Base-by-base conservation (phyloP, 495 filamentous ascomycete species). In the Penicillium simplicissimum region DNA sequence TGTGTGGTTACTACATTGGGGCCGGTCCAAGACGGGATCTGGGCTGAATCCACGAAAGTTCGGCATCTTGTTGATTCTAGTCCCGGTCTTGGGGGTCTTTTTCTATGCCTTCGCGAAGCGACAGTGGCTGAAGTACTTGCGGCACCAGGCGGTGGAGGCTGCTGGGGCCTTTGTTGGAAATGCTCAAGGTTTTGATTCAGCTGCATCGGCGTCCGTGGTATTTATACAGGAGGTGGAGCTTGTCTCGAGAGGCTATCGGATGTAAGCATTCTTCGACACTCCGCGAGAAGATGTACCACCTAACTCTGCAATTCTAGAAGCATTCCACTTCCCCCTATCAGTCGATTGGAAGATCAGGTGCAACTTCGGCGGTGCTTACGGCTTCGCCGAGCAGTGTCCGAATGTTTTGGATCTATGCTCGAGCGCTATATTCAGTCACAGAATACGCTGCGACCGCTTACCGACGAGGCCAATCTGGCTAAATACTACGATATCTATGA, bases 211-310 rank as follows among this genome's bases (percentile, higher is more conserved):
- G 28, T 89, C 92, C 2, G 80, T 98, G 35, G 88, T 88, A 35
- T 84, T 97, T 54, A 90, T 98, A 60, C 94, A 98, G 76, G 95
- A 98, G 73, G 94, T 98, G 19, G 95, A 98, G 75, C 81, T 98
- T 52, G 94, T 98, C 13, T 94, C 94, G 40, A 85, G 94, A 65
- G 95, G 95, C 52, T 98, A 98, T 72, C 84, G 90, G 72, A 85
- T 98, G 91, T 94, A 76, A 79, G 87, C 45, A 25, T 15, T 23
- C 2, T 37, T 35, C n/a, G 13, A 17, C 33, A 55, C 7, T 35
- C 7, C 33, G 13, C 8, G 2, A n/a, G 38, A 9, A 25, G 7
- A 17, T 5, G 11, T 23, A 14, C 4, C 15, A 9, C 31, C 52
- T 67, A 36, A 64, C 8, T 19, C 17, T 0, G 25, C 8, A 31